Base-by-base conservation (phyloP, 169 alveolate species). In the Plasmodium gonderi region DNA sequence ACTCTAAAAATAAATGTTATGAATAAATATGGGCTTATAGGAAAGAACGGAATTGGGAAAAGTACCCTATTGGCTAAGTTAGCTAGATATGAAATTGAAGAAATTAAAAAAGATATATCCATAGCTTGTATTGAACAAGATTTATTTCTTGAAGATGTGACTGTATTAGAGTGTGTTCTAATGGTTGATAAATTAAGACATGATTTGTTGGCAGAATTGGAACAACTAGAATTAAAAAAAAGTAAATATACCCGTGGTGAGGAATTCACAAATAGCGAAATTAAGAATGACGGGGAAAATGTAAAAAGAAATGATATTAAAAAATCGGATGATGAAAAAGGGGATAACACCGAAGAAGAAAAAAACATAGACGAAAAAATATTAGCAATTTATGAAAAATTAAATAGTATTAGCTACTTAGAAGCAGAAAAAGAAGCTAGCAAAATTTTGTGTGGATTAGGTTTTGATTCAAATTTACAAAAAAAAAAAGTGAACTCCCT, bases 1-100 rank as follows among this genome's bases (percentile, higher is more conserved):
- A 91, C 95, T 4, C 95, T 99, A 47, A 98, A 96, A 94, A 94
- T 99, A 17, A 95, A 96, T 76, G 95, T 93, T 82, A 99, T 99
- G 12, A 97, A 98, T 89, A 98, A 97, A 93, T 99, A 99, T 95
- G 99, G 99, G 67, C 96, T 99, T 49, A 97, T 98, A 5, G 99
- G 99, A 51, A 97, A 99, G 92, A 98, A 98, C 93, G 99, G 99
- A 81, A 97, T 99, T 38, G 99, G 99, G 38, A 99, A 99, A 94
- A 98, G 99, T 33, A 97, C 99, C 31, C 96, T 99, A 33, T 95
- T 99, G 87, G 98, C 97, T 78, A 98, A 98, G 42, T 95, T 99
- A 36, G 99, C 98, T 23, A 96, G 99, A 87, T 96, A 97, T 77
- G 99, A 99, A 95, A 96, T 98, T 80, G 99, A 97, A 42, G 98